phyloP scores from a whole-genome alignment of 768 basidiomycete species.

The Galerina marginata region DNA sequence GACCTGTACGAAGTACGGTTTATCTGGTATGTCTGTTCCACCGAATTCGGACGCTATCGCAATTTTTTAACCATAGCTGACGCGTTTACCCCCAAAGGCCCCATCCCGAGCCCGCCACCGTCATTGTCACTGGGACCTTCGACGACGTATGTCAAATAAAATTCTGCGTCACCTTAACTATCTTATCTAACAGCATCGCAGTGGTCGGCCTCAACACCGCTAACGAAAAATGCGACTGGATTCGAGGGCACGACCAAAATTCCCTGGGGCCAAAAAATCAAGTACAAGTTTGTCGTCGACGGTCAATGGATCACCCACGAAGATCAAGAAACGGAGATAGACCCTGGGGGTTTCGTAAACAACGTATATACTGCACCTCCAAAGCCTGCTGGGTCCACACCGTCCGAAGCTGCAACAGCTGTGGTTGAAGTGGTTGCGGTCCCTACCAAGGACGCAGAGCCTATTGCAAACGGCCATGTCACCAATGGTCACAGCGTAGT shows the following conservation, averaged over 20 bases:
- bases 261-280: slow-evolving; percentile 66
- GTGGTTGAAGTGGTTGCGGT: slow-evolving; percentile 6
- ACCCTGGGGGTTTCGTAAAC: slow-evolving; percentile 70
- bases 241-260: slow-evolving; percentile 61
- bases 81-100: slow-evolving; percentile 51
- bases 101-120: slow-evolving; percentile 54
- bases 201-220: slow-evolving; percentile 67
- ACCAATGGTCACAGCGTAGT: slow-evolving; percentile 15
- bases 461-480: slow-evolving; percentile 17
- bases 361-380: slow-evolving; percentile 65
- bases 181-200: slow-evolving; percentile 29
- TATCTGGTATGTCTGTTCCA: slow-evolving; percentile 46
- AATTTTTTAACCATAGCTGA: slow-evolving; percentile 1
- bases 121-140: slow-evolving; percentile 79
- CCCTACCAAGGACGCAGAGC: slow-evolving; percentile 9
- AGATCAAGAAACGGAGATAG: slow-evolving; percentile 63
- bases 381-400: slow-evolving; percentile 35
- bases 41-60: not conserved
- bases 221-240: slow-evolving; percentile 56
- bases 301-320: slow-evolving; percentile 63
- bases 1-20: slow-evolving; percentile 59
- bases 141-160: slow-evolving; percentile 61
- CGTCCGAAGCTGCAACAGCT: slow-evolving; percentile 11
- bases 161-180: slow-evolving; percentile 4
- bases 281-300: slow-evolving; percentile 85